Evolutionary conservation across 208 protist genomes (phyloP).

Genomic region (Angomonas deanei): DNA sequence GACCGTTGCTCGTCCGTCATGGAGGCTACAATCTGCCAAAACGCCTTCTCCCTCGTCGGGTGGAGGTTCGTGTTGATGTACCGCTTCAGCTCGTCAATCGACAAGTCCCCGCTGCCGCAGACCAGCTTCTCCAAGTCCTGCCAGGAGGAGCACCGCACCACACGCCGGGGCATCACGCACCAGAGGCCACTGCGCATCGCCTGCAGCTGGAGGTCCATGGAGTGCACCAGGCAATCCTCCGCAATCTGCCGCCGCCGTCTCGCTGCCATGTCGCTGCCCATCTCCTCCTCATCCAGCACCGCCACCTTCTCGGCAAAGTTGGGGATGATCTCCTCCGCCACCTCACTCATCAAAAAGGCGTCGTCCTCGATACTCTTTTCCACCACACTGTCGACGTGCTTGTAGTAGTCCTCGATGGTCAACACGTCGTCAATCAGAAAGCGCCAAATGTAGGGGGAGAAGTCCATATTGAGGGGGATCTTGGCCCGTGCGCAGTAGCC

Average conservation of each 20-base stretch:
- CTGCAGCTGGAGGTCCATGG: constrained; percentile 80
- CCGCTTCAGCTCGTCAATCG: constrained; percentile 51
- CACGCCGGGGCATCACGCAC: constrained; percentile 66
- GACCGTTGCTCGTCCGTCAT: constrained; percentile 74
- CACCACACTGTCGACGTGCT: constrained; percentile 83
- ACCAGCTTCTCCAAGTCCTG: constrained; percentile 73
- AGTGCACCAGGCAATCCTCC: constrained; percentile 81
- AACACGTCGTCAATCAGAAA: constrained; percentile 85
- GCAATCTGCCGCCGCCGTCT: constrained; percentile 50
- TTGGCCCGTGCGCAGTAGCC: constrained; percentile 64
- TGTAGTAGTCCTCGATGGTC: constrained; percentile 81
- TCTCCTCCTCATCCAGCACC: constrained; percentile 20
- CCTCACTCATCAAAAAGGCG: constrained; percentile 71
- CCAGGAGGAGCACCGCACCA: constrained; percentile 86
- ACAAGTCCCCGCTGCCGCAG: constrained; percentile 70
- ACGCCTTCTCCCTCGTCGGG: constrained; percentile 44
- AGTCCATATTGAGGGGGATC: constrained; percentile 76
- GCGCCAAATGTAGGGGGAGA: constrained; percentile 90
- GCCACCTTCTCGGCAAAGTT: constrained; percentile 47
- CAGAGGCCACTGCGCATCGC: constrained; percentile 79
- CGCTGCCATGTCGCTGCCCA: constrained; percentile 19
- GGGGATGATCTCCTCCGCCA: constrained; percentile 82
- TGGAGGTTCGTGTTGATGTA: constrained; percentile 61
- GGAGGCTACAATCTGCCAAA: constrained; percentile 84
- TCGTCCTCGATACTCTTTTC: constrained; percentile 71